Evolutionary conservation across 495 filamentous ascomycete species (phyloP), one percentile per base, ranked within the genome.

Genomic region (Xylaria intraflava): DNA sequence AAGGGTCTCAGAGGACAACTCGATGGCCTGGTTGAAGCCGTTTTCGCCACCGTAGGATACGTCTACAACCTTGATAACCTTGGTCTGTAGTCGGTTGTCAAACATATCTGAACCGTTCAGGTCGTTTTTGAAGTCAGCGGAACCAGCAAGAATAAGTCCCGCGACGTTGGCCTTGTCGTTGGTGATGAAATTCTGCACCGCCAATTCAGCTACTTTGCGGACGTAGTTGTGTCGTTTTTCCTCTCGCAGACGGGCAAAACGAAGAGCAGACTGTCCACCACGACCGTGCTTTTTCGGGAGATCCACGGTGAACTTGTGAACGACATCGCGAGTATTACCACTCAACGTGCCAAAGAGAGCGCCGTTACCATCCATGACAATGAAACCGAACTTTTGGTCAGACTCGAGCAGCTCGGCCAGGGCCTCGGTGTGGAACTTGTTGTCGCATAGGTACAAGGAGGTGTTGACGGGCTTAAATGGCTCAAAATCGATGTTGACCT

Each of bases 401-500:
- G 91, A 95, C 72, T 97, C 93, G 42, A 98, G 83, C 53, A 98
- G 81, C 76, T 98, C 93, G 52, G 89, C 91, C 55, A 98, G 76
- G 6, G 93, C 92, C 69, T 98, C 93, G 31, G 93, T 98, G 68
- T 98, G 93, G 76, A 98, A 98, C 65, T 98, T 98, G 77, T 98
- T 98, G 78, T 98, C 93, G 76, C 93, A 98, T 24, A 98, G 84
- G 69, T 98, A 98, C 8, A 98, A 83, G 9, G 93, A 98, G 5
- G 93, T 98, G 72, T 98, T 98, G 82, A 98, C 97, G 19, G 93
- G 92, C 78, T 97, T 98, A 79, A 98, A 98, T 12, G 93, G 93
- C 68, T 98, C 93, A 66, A 98, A 98, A 64, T 97, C 94, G 67
- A 97, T 97, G 73, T 97, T 98, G 75, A 98, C 93, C 79, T 95